These are phyloP conservation scores for Paramecium primaurelia DNA, from an alignment of 73 alveolate species.

Conservation along the genomic window DNA sequence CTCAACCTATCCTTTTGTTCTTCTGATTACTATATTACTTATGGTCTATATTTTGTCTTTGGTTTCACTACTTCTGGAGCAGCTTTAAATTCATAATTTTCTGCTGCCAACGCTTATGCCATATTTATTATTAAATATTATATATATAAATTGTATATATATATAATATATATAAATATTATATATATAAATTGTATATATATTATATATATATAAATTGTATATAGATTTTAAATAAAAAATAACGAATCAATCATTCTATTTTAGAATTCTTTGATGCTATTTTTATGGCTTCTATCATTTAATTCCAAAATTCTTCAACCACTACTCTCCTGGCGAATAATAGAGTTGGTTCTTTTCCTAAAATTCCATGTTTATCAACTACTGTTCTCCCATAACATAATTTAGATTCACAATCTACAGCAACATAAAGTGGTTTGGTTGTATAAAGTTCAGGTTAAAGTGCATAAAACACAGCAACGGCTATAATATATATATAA, in stretches of 20 bases:
- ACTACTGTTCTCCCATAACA: constrained; percentile 9
- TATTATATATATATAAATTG: neutral
- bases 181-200: too few species aligned
- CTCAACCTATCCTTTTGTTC: neutral
- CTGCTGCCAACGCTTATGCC: constrained; percentile 54
- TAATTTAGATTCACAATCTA: constrained; percentile 18
- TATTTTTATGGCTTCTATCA: neutral
- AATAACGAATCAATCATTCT: neutral
- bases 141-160: neutral
- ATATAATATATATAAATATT: too few species aligned
- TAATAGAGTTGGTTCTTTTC: neutral
- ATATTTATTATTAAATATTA: neutral
- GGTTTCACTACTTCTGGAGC: constrained; percentile 53
- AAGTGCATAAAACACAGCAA: constrained; percentile 23
- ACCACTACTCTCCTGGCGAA: neutral
- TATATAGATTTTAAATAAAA: neutral
- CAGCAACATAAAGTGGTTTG: neutral
- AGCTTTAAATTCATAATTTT: constrained; percentile 53
- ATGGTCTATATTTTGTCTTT: constrained; percentile 43
- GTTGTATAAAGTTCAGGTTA: neutral
- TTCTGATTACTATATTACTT: constrained; percentile 20
- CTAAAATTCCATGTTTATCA: neutral
- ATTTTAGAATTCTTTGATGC: neutral
- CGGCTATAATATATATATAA: neutral
- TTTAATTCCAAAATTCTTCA: constrained; percentile 11